Base-by-base conservation (phyloP, 1,284 basidiomycete genomes). In the Rhodotorula mucilaginosa region DNA sequence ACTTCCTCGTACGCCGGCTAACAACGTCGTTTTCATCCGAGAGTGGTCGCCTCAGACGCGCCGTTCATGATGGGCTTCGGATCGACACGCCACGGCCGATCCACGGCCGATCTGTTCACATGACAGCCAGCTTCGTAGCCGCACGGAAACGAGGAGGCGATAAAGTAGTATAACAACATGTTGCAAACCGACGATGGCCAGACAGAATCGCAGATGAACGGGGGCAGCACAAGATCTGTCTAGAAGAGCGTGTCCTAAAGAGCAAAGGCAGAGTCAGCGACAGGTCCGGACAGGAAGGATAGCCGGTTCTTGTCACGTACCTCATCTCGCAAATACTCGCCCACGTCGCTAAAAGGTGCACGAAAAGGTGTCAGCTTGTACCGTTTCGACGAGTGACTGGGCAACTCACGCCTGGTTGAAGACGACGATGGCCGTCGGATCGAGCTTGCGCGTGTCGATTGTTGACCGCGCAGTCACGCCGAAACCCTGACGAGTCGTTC, bases 391-490 rank as follows among this genome's bases (percentile, higher is more conserved):
- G 8, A 29, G 34, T 48, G 68, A 65, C 60, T 23, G 60, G 64
- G 46, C 39, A n/a, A 82, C 90, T 77, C 81, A 95, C 90, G 97
- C 91, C 85, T 99, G 97, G 81, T 99, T 97, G 83, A 99, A 99
- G 8, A 98, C 96, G 70, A 99, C 90, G 76, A 99, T 98, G 26
- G 92, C 89, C 46, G 94, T 97, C n/a, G 97, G 97, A 81, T 99
- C 96, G 61, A 98, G 83, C 86, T 99, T 99, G 76, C 95, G 85
- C 56, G 97, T 98, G 83, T 99, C 97, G 18, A 97, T 83, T 15
- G 97, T 99, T 47, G 93, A 96, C 67, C 95, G 86, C 10, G 97
- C 93, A 29, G 97, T 99, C 8, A 98, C 97, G 61, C 97, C 97
- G 80, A 99, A 99, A 29, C 97, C 61, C 61, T 61, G 61, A 13